These are phyloP conservation scores for Emergomyces africanus DNA, from an alignment of 2,329 filamentous ascomycete genomes.

Conservation along the genomic window DNA sequence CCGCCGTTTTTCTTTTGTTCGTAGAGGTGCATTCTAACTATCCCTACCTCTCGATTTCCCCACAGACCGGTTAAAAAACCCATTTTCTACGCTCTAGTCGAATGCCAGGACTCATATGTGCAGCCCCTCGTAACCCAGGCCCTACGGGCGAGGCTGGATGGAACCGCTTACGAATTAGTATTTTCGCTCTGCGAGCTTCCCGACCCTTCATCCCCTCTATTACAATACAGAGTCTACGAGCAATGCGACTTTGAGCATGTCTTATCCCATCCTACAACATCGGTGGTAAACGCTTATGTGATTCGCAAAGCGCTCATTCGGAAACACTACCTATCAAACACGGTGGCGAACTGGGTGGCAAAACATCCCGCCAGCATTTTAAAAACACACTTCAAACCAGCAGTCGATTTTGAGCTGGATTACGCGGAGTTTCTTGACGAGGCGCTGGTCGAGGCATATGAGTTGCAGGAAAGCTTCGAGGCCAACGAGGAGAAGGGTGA, in stretches of 20 bases:
- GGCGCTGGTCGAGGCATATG: constrained; percentile 77
- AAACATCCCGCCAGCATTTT: constrained; percentile 68
- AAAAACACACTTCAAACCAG: constrained; percentile 56
- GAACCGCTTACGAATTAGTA: constrained; percentile 43
- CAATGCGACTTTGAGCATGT: constrained; percentile 70
- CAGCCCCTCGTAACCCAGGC: constrained; percentile 70
- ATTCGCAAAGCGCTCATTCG: constrained; percentile 93
- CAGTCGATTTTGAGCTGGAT: constrained; percentile 84
- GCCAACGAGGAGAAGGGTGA: constrained; percentile 56
- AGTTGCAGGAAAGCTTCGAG: constrained; percentile 65
- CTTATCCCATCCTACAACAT: constrained; percentile 46
- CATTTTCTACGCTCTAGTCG: constrained; percentile 56
- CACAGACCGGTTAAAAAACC: constrained; percentile 7
- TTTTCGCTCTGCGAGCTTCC: constrained; percentile 37
- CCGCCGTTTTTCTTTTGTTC: neutral
- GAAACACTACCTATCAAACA: constrained; percentile 84
- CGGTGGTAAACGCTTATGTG: constrained; percentile 76
- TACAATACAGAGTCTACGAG: constrained; percentile 84
- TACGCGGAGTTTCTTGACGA: constrained; percentile 96
- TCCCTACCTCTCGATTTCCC: neutral
- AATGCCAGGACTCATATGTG: constrained; percentile 82
- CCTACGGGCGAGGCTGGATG: constrained; percentile 50
- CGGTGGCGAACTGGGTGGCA: constrained; percentile 69
- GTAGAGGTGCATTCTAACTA: constrained; percentile 7
- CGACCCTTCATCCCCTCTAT: constrained; percentile 36